Evolutionary conservation across 129 eudicot species (phyloP), one percentile per base, ranked within the genome.

Genomic region (Dittrichia graveolens): DNA sequence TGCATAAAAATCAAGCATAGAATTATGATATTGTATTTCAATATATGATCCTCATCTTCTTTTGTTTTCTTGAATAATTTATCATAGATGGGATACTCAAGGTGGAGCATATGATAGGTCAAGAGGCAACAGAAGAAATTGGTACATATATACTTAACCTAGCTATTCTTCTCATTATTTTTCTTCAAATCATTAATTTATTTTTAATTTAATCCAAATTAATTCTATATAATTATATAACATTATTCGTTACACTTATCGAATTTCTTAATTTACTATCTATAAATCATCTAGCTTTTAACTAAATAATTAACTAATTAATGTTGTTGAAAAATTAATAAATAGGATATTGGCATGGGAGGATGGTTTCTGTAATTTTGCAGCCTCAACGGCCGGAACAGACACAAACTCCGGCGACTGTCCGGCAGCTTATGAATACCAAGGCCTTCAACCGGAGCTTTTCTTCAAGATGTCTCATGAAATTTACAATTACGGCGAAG

Each of bases 401-500:
- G 99, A 88, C 80, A 86, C 86, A 7, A 82, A 60, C 61, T 41
- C 76, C 16, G 85, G 84, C 7, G 96, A 84, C 52, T 75, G 78
- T 24, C 75, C 67, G 81, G 72, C 64, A 80, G 72, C 83, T 6
- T 79, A 87, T 57, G 81, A 74, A 39, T 82, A 85, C 67, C 92
- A 82, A 71, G 97, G 97, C 14, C 86, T 95, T 50, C 97, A 95
- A 72, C 99, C 99, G 8, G 97, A 95, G 73, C 90, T 95, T 45
- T 95, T 95, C 88, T 91, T 95, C 85, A 95, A 95, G 80, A 95
- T 95, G 99, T 95, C 99, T 40, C 99, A 90, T 83, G 99, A 95
- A 88, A 95, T 95, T 74, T 95, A 95, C 86, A 95, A 91, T 65
- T 95, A 88, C 59, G 97, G 99, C 34, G 99, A 95, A 88, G 99